phyloP scores from a whole-genome alignment of 2,329 filamentous ascomycete species.

The Verticillium albo-atrum region DNA sequence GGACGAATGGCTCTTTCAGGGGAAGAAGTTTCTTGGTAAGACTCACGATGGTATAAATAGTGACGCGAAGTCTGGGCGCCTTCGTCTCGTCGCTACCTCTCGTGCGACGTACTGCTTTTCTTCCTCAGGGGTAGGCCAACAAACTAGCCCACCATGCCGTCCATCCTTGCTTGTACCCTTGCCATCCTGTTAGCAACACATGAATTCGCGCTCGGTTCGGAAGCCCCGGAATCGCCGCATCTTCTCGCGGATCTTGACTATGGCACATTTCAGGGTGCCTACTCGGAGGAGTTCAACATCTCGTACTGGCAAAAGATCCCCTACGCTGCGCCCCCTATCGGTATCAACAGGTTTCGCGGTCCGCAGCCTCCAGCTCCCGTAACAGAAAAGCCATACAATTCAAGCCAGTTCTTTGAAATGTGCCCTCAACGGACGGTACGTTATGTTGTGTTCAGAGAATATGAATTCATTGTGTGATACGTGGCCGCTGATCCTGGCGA shows the following conservation, averaged over 20 bases:
- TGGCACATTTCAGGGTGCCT: slow-evolving; percentile 48
- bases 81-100: no score
- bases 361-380: slow-evolving; percentile 51
- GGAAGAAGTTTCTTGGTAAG: no score
- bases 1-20: background rate
- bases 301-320: slow-evolving; percentile 58
- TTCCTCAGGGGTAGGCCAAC: background rate
- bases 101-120: no score
- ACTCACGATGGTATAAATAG: no score
- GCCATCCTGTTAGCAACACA: background rate
- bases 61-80: no score
- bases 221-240: background rate
- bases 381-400: slow-evolving; percentile 47
- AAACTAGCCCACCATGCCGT: background rate
- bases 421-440: slow-evolving; percentile 51
- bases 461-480: background rate
- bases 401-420: slow-evolving; percentile 50
- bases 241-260: slow-evolving; percentile 32
- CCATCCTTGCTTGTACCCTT: background rate
- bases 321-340: slow-evolving; percentile 53
- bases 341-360: slow-evolving; percentile 54
- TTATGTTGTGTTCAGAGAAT: background rate
- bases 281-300: slow-evolving; percentile 47
- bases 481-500: background rate
- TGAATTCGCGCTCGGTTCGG: background rate